Evolutionary conservation across 352 stramenopile species (phyloP), one percentile per base, ranked within the genome.

Genomic region (Phytopythium montanum): DNA sequence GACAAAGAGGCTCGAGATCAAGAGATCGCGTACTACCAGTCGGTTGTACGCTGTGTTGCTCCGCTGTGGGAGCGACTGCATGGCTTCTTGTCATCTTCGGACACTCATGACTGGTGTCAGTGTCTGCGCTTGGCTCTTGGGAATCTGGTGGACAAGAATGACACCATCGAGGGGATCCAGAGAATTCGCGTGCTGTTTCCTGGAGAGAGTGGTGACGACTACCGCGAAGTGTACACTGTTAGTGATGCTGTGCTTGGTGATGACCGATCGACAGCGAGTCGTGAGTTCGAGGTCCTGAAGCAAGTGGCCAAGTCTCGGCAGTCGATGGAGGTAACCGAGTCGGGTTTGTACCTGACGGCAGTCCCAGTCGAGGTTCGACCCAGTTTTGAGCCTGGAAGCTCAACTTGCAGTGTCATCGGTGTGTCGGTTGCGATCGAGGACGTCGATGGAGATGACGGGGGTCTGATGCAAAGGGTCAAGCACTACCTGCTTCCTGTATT

Each of bases 211-310:
- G 14, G 6, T 19, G 45, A 52, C 26, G 9, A 4, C 26, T 56
- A 31, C 31, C 31, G 31, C 2, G 28, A 13, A 1, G 31, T 10
- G 2, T 56, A 56, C 23, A 9, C 5, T 3, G 41, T 31, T 14
- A n/a, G n/a, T 26, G 41, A 10, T 12, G 41, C 41, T 6, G 4
- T 10, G 5, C 16, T 14, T 21, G 3, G 2, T 21, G 41, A 26
- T 18, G 18, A 3, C 3, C 6, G 6, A 46, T 16, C 18, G 21
- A 16, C 41, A 5, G 8, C 26, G 8, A 56, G 55, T 36, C 36
- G 19, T 7, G 48, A 64, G 8, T 68, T 68, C 31, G n/a, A 50
- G 2, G 19, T 67, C 21, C 55, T 70, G n/a, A 31, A 50, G 2
- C 61, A 61, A 54, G 54, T 52, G 5, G 55, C 68, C 26, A n/a